These are phyloP conservation scores for Glebionis coronaria DNA, from an alignment of 129 eudicot genomes.

Conservation along the genomic window DNA sequence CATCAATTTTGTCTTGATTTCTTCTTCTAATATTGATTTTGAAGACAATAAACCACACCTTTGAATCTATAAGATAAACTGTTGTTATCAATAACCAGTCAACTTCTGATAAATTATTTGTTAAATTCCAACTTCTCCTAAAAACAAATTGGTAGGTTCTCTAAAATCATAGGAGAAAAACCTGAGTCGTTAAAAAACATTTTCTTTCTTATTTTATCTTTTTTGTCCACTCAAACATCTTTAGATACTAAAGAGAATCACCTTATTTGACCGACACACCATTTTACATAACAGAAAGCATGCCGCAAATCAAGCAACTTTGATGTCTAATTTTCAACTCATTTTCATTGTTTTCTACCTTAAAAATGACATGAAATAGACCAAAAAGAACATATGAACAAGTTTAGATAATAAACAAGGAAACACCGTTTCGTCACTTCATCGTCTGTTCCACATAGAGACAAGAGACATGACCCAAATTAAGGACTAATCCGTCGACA, in stretches of 20 bases:
- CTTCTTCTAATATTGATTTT: too few relatives aligned
- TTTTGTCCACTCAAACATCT: background rate
- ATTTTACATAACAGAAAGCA: slow-evolving; percentile 15
- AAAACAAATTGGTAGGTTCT: too few relatives aligned
- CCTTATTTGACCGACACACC: slow-evolving; percentile 19
- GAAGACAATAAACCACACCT: background rate
- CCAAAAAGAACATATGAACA: background rate
- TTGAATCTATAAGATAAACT: background rate
- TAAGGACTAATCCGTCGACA: background rate
- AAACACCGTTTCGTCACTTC: background rate
- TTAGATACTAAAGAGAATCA: background rate
- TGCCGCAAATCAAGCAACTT: slow-evolving; percentile 34
- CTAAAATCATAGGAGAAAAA: too few relatives aligned
- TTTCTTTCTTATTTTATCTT: background rate
- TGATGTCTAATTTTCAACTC: background rate
- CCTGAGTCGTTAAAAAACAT: too few relatives aligned
- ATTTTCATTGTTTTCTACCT: slow-evolving; percentile 3
- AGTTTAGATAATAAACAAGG: background rate
- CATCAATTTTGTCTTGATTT: too few relatives aligned
- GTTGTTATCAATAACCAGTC: background rate
- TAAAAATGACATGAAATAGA: background rate
- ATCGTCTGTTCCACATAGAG: background rate
- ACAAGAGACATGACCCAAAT: background rate
- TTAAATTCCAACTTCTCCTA: too few relatives aligned
- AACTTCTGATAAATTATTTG: too few relatives aligned